Base-by-base conservation (phyloP, 805 yeast genomes). In the Schizosaccharomyces osmophilus region DNA sequence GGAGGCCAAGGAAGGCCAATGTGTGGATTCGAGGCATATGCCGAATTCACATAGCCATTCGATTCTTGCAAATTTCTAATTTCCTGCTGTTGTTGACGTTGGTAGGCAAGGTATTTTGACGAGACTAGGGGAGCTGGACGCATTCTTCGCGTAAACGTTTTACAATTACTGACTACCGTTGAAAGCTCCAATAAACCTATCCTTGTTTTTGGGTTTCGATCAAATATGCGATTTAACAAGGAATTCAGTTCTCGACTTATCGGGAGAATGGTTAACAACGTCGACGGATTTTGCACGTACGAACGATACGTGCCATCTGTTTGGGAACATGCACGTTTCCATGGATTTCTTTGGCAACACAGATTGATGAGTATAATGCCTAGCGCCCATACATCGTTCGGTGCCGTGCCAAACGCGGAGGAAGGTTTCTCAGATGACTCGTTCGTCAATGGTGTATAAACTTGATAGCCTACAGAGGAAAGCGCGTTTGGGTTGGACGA, bases 381-480 rank as follows among this genome's bases (percentile, higher is more conserved):
- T 60, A 87, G 72, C 0, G 93, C 83, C 96, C 94, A 87, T 26
- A 86, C 78, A 68, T 87, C 96, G 58, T 94, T 88, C 8, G 85
- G 80, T 39, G 78, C 71, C 0, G 95, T 61, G 58, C 61, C 62
- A 62, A 63, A 64, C 31, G 63, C 62, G 55, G 24, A 9, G 13
- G 59, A 29, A n/a, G n/a, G 36, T 15, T 19, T 19, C 11, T 45
- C 51, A 8, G 26, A 19, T 19, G 51, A 24, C 17, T 45, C 51
- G 17, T 17, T 39, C 19, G 60, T 41, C n/a, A 32, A 4, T 11
- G 43, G 62, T 36, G 15, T 29, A 45, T 15, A 42, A 42, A 26
- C 57, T 51, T n/a, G n/a, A 36, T 36, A 36, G 8, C 41, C 41
- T 11, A 13, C 13, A 11, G 15, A 36, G 3, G 51, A 17, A n/a